Evolutionary conservation across 192 early-diverging fungal genomes (phyloP), one percentile per base, ranked within the genome.

Genomic region (Funneliformis geosporum): DNA sequence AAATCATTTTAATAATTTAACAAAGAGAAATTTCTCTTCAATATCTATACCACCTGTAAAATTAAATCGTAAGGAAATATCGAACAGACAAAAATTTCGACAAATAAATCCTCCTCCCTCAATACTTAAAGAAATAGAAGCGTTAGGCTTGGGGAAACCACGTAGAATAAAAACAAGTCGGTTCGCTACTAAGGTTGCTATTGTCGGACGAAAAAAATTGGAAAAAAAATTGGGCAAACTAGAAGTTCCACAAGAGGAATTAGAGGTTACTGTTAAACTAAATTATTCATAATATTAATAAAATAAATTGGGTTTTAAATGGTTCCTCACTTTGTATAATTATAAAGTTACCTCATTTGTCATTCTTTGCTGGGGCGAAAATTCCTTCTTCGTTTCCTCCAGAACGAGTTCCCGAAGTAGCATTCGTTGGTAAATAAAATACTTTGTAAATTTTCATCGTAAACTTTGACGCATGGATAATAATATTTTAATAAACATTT

Each of bases 291-390:
- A 40, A 44, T 59, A 47, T 50, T 0, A 42, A n/a, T n/a, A 33
- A 5, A 75, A 7, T 23, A 39, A n/a, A 42, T 60, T 44, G 65
- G 16, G 5, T 65, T 64, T 61, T 60, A n/a, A 18, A 25, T n/a
- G 27, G 11, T 60, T 23, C 18, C 8, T 5, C 9, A 4, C 46
- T 40, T 68, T 44, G 10, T 38, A 44, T 67, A 25, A 21, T 42
- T 33, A 73, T 42, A 33, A 68, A 87, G 86, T 81, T 87, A 16
- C 84, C 86, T 4, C 55, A 76, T 28, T 61, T 85, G 12, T 73
- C 75, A 6, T 87, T 87, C 61, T 84, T 84, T 80, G 86, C 86
- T 6, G 86, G 86, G 11, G 86, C 86, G 43, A 82, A 85, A 65
- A 61, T 73, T 28, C 73, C 82, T 27, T 62, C 79, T 18, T 87